Conservation (phyloP, 768 basidiomycete genomes). For the Calocera cornea region DNA sequence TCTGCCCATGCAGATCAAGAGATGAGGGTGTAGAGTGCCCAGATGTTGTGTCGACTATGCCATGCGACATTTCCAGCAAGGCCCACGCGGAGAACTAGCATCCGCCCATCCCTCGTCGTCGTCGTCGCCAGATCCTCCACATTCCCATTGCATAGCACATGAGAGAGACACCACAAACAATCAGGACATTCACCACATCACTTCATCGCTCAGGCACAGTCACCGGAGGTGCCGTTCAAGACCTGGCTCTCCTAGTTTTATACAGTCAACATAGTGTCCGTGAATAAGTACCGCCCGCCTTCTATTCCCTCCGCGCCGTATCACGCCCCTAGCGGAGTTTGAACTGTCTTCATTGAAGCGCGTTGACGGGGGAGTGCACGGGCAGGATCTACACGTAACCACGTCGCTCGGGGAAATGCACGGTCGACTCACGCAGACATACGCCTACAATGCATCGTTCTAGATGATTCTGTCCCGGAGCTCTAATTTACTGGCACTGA, state of each 20-base stretch:
- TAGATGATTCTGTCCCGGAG: no score
- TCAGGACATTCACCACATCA: neutral
- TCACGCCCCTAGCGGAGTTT: neutral
- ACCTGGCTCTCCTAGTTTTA: neutral
- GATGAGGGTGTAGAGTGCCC: neutral
- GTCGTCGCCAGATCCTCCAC: neutral
- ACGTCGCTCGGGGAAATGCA: no score
- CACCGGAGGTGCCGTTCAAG: neutral
- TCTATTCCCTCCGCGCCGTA: conserved; percentile 4
- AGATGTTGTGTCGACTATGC: neutral
- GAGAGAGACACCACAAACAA: neutral
- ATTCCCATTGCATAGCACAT: neutral
- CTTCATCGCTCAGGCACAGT: neutral
- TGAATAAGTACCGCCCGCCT: neutral
- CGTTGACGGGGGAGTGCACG: no score
- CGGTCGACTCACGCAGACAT: no score
- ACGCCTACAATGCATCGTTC: no score
- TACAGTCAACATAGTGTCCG: neutral
- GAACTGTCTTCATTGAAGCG: neutral
- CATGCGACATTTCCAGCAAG: neutral
- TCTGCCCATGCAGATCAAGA: neutral
- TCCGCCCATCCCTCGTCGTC: neutral
- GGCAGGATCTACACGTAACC: neutral
- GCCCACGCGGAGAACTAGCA: neutral
- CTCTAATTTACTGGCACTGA: no score